Base-by-base conservation (phyloP, 257 asterid species). In the Ophiorrhiza pumila region DNA sequence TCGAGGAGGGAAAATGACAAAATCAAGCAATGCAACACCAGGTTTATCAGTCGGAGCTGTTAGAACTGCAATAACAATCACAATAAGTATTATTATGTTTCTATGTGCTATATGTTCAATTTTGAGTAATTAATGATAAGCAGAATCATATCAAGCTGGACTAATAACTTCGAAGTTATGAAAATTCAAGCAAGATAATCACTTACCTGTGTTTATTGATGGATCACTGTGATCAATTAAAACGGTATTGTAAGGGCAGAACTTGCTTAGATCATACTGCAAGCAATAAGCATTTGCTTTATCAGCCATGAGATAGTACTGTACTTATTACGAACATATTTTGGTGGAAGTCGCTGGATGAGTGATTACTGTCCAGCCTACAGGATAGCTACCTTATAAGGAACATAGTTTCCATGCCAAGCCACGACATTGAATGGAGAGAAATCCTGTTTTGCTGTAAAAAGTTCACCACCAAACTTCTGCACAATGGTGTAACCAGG, bases 341-440 rank as follows among this genome's bases (percentile, higher is more conserved):
- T n/a, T 47, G 37, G 70, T n/a, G 47, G 45, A 52, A 60, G 60
- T 55, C 53, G 29, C 46, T 41, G 72, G 46, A 71, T n/a, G 18
- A 25, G n/a, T 45, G 27, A 63, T n/a, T 15, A 43, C 50, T 18
- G 46, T 50, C 45, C 35, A 55, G 57, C 22, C 13, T 20, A 75
- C 57, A 68, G 71, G 57, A 39, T 35, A 60, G 52, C 20, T 77
- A 87, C 99, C 99, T 92, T 95, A 76, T 85, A 95, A 29, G 99
- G 99, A 47, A 74, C 89, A 75, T 95, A 95, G 78, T 90, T 95
- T 55, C 99, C 99, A 81, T 92, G 99, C 99, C 99, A 95, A 20
- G 98, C 97, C 45, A 87, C 94, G 77, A 95, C 98, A 78, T 95
- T 95, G 85, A 95, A 95, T 52, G 97, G 98, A 74, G 98, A 92